Conservation (phyloP, 331 rosid species). For the Phaseolus coccineus region DNA sequence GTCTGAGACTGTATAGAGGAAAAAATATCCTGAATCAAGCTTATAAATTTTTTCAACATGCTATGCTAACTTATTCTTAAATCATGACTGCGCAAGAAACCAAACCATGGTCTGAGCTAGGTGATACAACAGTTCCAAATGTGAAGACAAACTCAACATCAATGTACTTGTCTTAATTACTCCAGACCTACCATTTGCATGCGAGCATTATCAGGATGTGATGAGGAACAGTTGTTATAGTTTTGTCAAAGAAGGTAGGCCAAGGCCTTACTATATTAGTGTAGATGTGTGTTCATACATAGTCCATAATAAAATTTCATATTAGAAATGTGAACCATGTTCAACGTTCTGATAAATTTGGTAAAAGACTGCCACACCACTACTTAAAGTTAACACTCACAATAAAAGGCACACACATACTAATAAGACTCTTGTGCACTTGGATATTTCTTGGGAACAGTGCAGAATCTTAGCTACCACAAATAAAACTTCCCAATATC, state of each 20-base stretch:
- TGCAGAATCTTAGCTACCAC: constrained; percentile 5
- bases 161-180: constrained; percentile 24
- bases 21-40: neutral
- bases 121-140: neutral
- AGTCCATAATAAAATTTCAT: neutral
- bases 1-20: no score
- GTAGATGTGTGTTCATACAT: neutral
- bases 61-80: neutral
- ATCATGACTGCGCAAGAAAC: neutral
- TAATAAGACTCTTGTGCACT: neutral
- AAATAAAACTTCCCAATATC: constrained; percentile 17
- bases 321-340: neutral
- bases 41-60: neutral
- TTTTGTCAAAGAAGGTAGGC: constrained; percentile 48
- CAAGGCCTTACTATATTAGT: constrained; percentile 33
- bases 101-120: constrained; percentile 1
- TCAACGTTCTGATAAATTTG: constrained; percentile 16
- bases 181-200: constrained; percentile 41
- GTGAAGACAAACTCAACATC: constrained; percentile 33
- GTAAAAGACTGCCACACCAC: constrained; percentile 31
- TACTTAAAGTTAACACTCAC: neutral
- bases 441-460: neutral
- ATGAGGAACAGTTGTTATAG: constrained; percentile 9
- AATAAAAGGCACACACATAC: constrained; percentile 12
- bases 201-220: constrained; percentile 24